Evolutionary conservation across 768 basidiomycete species (phyloP), one percentile per base, ranked within the genome.

Genomic region (Psilocybe cyanescens): DNA sequence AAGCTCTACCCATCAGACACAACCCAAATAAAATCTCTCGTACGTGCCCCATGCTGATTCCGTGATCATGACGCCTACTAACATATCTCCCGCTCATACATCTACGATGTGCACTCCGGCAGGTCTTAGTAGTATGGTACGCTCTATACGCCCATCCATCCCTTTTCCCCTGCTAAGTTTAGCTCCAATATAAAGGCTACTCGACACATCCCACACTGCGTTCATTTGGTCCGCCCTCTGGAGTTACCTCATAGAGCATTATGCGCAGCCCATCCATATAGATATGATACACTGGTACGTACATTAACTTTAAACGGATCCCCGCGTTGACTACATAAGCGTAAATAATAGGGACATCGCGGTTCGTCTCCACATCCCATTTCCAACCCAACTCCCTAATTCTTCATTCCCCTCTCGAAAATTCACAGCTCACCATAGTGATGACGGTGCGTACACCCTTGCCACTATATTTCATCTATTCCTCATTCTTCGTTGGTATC

Each of bases 171-270:
- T 24, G 24, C 24, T 24, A 24, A 52, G 37, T 35, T 33, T 30
- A 9, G 19, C 8, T 3, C 30, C 54, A 8, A 33, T 35, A 4
- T 37, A 17, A 16, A 80, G 79, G 78, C 6, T 74, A 8, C 70
- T 78, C 16, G 81, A 82, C 57, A 70, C 70, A 6, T 63, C 66
- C 1, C 81, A 82, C 60, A 79, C 78, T 0, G 63, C 61, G 12
- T 71, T 78, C 57, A 76, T 81, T 29, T 78, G 77, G 74, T 62
- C 68, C 3, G 70, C 77, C 3, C 60, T 79, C 9, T 82, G 80
- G 78, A 66, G 76, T 31, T 79, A 78, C 59, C 59, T 79, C 5
- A 77, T 80, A 29, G 55, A 53, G 0, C 59, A 74, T 39, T 79
- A 74, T 60, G 78, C 76, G 2, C 29, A 67, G 7, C 7, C 52